Evolutionary conservation across 768 basidiomycete genomes (phyloP).

Genomic region (Calocybe cyanea): DNA sequence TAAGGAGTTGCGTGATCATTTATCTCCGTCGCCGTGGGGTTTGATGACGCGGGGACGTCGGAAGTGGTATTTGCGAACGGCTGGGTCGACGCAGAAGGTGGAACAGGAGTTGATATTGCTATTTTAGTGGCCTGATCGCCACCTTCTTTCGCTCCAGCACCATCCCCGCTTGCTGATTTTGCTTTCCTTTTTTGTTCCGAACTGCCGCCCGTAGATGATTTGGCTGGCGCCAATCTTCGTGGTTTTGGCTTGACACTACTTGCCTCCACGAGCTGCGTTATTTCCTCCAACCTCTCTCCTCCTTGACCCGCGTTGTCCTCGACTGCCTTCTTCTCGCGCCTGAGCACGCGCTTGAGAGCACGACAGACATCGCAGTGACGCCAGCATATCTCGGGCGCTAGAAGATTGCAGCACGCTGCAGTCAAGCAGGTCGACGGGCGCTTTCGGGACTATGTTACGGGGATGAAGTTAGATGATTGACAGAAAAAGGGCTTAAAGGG

Average conservation of each 20-base stretch:
- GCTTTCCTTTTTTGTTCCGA: neutral
- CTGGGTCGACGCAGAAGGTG: neutral
- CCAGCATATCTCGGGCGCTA: conserved; percentile 40
- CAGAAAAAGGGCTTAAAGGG: too few relatives aligned
- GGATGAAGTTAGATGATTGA: neutral
- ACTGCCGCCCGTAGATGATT: neutral
- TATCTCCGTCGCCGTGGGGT: neutral
- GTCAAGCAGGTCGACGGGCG: conserved; percentile 30
- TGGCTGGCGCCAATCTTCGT: neutral
- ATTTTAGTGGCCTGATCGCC: too few relatives aligned
- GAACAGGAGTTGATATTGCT: neutral
- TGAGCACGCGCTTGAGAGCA: conserved; percentile 28
- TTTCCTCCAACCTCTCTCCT: conserved; percentile 7
- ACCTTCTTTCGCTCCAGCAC: too few relatives aligned
- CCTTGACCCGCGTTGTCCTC: conserved; percentile 4
- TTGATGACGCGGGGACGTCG: neutral
- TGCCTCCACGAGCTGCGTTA: conserved; percentile 7
- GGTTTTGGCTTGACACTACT: neutral
- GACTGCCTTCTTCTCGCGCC: conserved; percentile 15
- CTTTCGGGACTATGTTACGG: conserved; percentile 10
- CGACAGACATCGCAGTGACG: conserved; percentile 46
- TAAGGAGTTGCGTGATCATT: neutral
- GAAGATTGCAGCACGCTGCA: conserved; percentile 39
- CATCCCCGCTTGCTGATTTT: too few relatives aligned
- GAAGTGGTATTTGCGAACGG: neutral